Base-by-base conservation (phyloP, 495 filamentous ascomycete genomes). In the Clavariopsis aquatica region DNA sequence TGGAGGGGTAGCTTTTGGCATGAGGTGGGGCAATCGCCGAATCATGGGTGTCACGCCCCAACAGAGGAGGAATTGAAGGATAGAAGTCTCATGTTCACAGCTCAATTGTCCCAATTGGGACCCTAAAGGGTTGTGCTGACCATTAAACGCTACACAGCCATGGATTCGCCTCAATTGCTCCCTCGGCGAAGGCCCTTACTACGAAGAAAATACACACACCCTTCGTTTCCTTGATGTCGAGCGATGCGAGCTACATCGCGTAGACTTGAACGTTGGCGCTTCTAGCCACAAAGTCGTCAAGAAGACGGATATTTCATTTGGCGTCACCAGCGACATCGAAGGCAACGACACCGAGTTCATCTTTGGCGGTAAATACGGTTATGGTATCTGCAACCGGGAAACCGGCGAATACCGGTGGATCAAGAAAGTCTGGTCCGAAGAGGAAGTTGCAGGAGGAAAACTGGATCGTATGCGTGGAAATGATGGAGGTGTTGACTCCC, bases 181-280 rank as follows among this genome's bases (percentile, higher is more conserved):
- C 15, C 81, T 96, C 27, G 89, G 91, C 60, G 92, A 96, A 78
- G 93, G 86, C 1, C 93, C 93, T 15, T 92, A 84, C 78, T 90
- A 88, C 76, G 89, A 94, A 70, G 73, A 80, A 27, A 75, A 76
- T 23, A 86, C 81, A 43, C 82, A 91, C 67, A 84, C 84, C 62
- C 83, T 96, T 41, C 90, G 93, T 65, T 96, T 94, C 75, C 85
- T 96, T 62, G 93, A 98, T 78, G 94, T 96, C 76, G 90, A 86
- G 75, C 84, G 90, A 64, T 81, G 88, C 72, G 84, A 87, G 64
- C 73, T 96, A 43, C 92, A 95, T 77, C 78, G 79, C 31, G 80
- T 96, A 60, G 83, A 91, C 71, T 78, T 94, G n/a, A 77, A 73
- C 34, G 75, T 83, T 60, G 88, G 87, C 4, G 83, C 87, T 22